Base-by-base conservation (phyloP, 163 green algal genomes). In the Coccomyxa subellipsoidea region DNA sequence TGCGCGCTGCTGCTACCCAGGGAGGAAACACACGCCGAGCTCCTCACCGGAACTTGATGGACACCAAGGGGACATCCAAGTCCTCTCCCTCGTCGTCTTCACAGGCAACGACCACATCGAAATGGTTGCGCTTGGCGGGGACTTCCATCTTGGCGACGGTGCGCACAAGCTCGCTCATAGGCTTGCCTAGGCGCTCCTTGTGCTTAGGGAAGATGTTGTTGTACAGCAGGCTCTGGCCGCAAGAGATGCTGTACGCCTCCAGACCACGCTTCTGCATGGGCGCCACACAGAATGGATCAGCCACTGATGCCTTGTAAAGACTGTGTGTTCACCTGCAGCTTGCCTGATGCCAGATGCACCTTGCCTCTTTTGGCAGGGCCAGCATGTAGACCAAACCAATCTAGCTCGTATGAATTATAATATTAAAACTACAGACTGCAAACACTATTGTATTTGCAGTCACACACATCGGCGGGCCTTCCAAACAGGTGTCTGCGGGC, bases 151-250 rank as follows among this genome's bases (percentile, higher is more conserved):
- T 99, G 32, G 93, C 94, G 4, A 98, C 89, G 18, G 83, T 94
- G 40, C 85, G 54, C 80, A 95, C 91, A 37, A 98, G 83, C 34
- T 96, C 90, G 40, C 79, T 92, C 89, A 99, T 94, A 84, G 94
- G 95, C 81, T 94, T 95, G 78, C 80, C 84, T 23, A 99, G 90
- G 15, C 97, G 87, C 84, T 98, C 95, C 79, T 94, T 95, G 92
- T 99, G 97, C 85, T 96, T 98, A 53, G 96, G 95, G 90, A 99
- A 99, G 85, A 99, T 95, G 89, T 95, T 96, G 92, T 98, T 99
- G 90, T 98, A 99, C 39, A 99, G 84, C 80, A 99, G 91, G 27
- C 87, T 89, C 71, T 94, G 90, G 18, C 96, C 97, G 72, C 91
- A 97, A 31, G 92, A 97, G 81, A 99, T 98, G 86, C 87, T 94